These are phyloP conservation scores for Fusarium incarnatum DNA, from an alignment of 2,329 filamentous ascomycete species.

Conservation along the genomic window DNA sequence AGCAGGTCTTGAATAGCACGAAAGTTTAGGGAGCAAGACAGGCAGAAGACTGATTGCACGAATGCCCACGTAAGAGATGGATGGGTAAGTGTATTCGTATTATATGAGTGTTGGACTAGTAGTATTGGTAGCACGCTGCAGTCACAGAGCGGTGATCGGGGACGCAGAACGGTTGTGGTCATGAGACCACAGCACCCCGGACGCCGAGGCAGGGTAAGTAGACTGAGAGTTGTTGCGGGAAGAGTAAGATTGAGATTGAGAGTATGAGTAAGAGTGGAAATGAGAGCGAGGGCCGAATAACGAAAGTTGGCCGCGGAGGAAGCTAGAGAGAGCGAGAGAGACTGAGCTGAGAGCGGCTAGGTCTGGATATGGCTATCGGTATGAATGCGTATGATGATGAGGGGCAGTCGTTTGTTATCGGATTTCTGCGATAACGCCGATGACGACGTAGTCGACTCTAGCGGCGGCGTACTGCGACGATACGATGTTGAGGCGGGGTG, in stretches of 20 bases:
- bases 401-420: constrained; percentile 46
- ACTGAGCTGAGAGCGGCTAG: constrained; percentile 10
- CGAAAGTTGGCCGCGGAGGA: constrained; percentile 17
- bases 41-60: constrained; percentile 24
- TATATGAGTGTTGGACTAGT: constrained; percentile 46
- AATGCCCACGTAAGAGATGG: constrained; percentile 29
- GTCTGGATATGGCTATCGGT: constrained; percentile 10
- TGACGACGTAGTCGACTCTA: constrained; percentile 44
- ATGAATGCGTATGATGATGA: constrained; percentile 35
- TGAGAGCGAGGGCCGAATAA: constrained; percentile 3
- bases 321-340: constrained; percentile 5
- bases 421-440: constrained; percentile 46
- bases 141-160: constrained; percentile 44
- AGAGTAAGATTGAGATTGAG: constrained; percentile 10
- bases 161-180: constrained; percentile 41
- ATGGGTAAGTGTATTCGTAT: constrained; percentile 42
- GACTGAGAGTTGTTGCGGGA: neutral
- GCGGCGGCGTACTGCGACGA: constrained; percentile 38
- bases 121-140: constrained; percentile 47
- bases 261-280: neutral
- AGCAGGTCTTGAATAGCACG: constrained; percentile 20
- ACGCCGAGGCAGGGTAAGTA: constrained; percentile 25
- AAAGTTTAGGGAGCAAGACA: constrained; percentile 12
- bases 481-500: constrained; percentile 26
- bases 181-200: constrained; percentile 39